phyloP scores from a whole-genome alignment of 768 basidiomycete genomes.

The Xerocomellus amylosporus region DNA sequence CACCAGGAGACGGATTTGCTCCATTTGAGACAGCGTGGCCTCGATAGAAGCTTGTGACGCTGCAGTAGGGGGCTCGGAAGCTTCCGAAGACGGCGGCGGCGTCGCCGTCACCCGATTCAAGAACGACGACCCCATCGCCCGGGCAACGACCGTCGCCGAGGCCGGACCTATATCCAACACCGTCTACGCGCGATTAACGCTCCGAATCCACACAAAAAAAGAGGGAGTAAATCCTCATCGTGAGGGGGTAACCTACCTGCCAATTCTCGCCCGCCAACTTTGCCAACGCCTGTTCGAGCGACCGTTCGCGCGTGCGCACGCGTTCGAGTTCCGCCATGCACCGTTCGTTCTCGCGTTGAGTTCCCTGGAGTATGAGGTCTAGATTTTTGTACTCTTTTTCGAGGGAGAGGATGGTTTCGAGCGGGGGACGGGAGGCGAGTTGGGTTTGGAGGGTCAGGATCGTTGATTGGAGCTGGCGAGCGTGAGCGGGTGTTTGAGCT shows the following conservation, averaged over 20 bases:
- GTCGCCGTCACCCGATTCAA: slow-evolving; percentile 23
- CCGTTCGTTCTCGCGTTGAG: slow-evolving; percentile 81
- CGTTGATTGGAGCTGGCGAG: slow-evolving; percentile 55
- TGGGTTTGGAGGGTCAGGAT: slow-evolving; percentile 63
- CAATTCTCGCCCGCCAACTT: slow-evolving; percentile 77
- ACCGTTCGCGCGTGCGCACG: slow-evolving; percentile 67
- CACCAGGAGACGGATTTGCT: slow-evolving; percentile 64
- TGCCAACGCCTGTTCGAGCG: slow-evolving; percentile 68
- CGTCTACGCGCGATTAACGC: slow-evolving; percentile 12
- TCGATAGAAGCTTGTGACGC: slow-evolving; percentile 32
- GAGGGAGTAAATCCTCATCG: too few relatives aligned
- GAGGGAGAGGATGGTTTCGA: slow-evolving; percentile 62
- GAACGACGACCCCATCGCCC: slow-evolving; percentile 29
- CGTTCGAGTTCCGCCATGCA: slow-evolving; percentile 80
- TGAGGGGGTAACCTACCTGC: slow-evolving; percentile 51
- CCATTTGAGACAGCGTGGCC: slow-evolving; percentile 56
- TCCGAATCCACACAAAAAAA: too few relatives aligned
- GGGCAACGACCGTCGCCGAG: slow-evolving; percentile 28
- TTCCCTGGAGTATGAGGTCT: slow-evolving; percentile 73
- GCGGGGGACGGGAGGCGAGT: slow-evolving; percentile 63
- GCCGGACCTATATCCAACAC: slow-evolving; percentile 38
- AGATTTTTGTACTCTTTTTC: slow-evolving; percentile 73
- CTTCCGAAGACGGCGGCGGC: slow-evolving; percentile 17
- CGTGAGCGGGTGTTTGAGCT: not conserved
- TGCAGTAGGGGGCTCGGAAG: slow-evolving; percentile 8